phyloP scores from a whole-genome alignment of 2,329 filamentous ascomycete species.

The Colletotrichum gigasporum region DNA sequence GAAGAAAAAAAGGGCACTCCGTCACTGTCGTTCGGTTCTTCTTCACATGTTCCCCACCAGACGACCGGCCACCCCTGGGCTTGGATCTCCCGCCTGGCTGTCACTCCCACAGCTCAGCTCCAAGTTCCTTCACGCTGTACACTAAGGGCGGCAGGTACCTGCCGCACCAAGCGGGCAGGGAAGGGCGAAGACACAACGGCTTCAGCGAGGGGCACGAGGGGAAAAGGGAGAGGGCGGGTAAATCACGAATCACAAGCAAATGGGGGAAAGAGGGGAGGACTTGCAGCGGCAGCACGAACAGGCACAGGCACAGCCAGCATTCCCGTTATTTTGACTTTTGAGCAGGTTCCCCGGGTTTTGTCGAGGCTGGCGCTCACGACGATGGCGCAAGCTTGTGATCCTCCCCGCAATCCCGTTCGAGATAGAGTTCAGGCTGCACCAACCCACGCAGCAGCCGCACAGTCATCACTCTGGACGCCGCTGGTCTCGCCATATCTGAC shows the following conservation, averaged over 20 bases:
- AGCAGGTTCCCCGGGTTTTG: slow-evolving; percentile 6
- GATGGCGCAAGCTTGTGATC: slow-evolving; percentile 27
- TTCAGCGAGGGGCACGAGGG: not conserved
- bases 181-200: not conserved
- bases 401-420: slow-evolving; percentile 26
- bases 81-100: not conserved
- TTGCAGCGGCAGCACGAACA: not conserved
- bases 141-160: not conserved
- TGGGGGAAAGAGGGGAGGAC: not conserved
- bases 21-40: slow-evolving; percentile 15
- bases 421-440: slow-evolving; percentile 30
- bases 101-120: not conserved
- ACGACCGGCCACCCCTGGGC: slow-evolving; percentile 3
- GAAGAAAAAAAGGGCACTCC: slow-evolving; percentile 15
- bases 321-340: slow-evolving; percentile 19
- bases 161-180: slow-evolving; percentile 2
- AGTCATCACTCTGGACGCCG: slow-evolving; percentile 3
- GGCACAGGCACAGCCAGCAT: too few species aligned
- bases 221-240: not conserved
- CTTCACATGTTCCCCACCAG: slow-evolving; percentile 28
- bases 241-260: slow-evolving; percentile 31
- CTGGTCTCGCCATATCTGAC: slow-evolving; percentile 21
- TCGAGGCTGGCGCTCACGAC: not conserved
- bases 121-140: too few species aligned
- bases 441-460: slow-evolving; percentile 20